Base-by-base conservation (phyloP, 2,329 filamentous ascomycete genomes). In the Diaporthe destruens region DNA sequence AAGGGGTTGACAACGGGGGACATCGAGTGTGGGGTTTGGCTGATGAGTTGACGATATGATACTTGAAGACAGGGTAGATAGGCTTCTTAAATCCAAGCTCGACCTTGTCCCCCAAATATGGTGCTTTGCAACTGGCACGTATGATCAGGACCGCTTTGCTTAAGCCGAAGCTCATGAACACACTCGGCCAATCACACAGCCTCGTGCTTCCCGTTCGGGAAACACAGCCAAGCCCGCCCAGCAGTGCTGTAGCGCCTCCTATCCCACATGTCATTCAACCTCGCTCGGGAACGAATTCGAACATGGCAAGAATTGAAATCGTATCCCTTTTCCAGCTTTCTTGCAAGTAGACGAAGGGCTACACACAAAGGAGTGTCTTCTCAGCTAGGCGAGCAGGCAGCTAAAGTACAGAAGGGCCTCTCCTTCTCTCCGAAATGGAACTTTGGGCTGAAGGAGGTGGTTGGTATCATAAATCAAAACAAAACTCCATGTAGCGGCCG, bases 81-180 rank as follows among this genome's bases (percentile, higher is more conserved):
- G 77, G 77, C 80, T 81, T 76, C 77, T 71, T 57, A 77, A 83
- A 82, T 80, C 77, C 79, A 82, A 82, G 74, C 77, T 76, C 77
- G 80, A 74, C 79, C 75, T 78, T 78, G 76, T 77, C 76, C 74
- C 76, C 76, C 76, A 74, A 69, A 69, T 1, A 18, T 34, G 12
- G 32, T 53, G 47, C 61, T 53, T 23, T 12, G 20, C 32, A 23
- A 34, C 16, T 53, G 32, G 32, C 61, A 18, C 7, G 47, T 39
- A 32, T 39, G 61, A 36, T 59, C 12, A 14, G 20, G 42, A 23
- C 59, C 42, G 18, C 12, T 20, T 20, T 36, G 29, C 29, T 36
- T 51, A 18, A 20, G 20, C 6, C 7, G 12, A 66, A 66, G 47
- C 61, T 53, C 25, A 12, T 11, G n/a, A 25, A 39, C 47, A 29